A percentile compares a stretch with the other conserved stretches of the same genome.
Evolutionary conservation across 164 flowering plant species (phyloP).

Genomic region (Nymphaea colorata): DNA sequence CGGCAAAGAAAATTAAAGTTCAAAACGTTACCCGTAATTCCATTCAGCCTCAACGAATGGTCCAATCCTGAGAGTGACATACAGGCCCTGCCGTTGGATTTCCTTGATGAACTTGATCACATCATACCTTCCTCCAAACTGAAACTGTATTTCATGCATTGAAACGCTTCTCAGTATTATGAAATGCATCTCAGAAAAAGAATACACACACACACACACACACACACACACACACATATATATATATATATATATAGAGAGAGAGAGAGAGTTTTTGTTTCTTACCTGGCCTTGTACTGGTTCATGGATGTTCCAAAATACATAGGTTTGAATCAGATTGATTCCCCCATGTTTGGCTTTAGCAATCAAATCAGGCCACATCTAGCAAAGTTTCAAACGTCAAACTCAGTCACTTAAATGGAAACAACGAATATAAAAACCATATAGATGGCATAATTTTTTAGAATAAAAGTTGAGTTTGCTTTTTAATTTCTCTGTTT

Average conservation of each 20-base stretch:
- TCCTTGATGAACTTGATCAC: slow-evolving; percentile 6
- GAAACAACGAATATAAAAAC: no score
- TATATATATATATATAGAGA: no score
- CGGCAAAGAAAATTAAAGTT: no score
- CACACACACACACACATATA: no score
- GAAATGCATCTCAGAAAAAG: neutral
- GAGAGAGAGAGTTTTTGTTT: slow-evolving; percentile 32
- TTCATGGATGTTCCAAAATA: slow-evolving; percentile 13
- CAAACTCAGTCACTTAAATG: neutral
- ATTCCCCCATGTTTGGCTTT: slow-evolving; percentile 12
- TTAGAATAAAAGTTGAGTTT: no score
- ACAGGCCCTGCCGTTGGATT: slow-evolving; percentile 2
- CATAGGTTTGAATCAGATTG: slow-evolving; percentile 9
- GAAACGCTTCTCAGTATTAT: slow-evolving; percentile 27
- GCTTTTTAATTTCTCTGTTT: no score
- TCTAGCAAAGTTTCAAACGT: slow-evolving; percentile 1
- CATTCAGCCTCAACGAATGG: slow-evolving; percentile 8
- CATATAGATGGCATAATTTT: no score
- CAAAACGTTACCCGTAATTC: slow-evolving; percentile 4
- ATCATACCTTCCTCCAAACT: slow-evolving; percentile 6
- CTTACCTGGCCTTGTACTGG: slow-evolving; percentile 10
- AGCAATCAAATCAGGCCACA: slow-evolving; percentile 8
- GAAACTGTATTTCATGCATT: slow-evolving; percentile 7
- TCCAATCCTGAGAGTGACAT: slow-evolving; percentile 6
- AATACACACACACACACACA: no score